Base-by-base conservation (phyloP, 2,329 filamentous ascomycete genomes). In the Colletotrichum lini region DNA sequence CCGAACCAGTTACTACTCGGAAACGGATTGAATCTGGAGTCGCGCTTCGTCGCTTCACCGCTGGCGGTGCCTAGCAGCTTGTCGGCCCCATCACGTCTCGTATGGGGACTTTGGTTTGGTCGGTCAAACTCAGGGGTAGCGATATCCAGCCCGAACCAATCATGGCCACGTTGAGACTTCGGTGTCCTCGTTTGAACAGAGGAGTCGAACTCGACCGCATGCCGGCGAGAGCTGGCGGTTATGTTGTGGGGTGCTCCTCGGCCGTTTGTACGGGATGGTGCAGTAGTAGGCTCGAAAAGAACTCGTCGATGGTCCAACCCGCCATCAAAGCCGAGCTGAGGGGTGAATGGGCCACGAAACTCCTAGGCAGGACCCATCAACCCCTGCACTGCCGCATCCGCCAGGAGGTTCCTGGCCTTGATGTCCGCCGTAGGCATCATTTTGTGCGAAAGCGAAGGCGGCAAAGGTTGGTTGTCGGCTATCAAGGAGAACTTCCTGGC, bases 271-370 rank as follows among this genome's bases (percentile, higher is more conserved):
- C 45, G 53, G 58, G 40, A 47, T 45, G 45, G 16, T 21, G 45
- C 59, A 52, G 45, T 10, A 23, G 30, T 26, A 64, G 26, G 26
- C n/a, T 53, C 67, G 15, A 53, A 44, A 10, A 69, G 38, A 30
- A 63, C 58, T 80, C 81, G 84, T 57, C 79, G 77, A 67, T 82
- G 84, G 66, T 86, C 84, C 50, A 85, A 77, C 1, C 84, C 82
- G 21, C 84, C 81, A 70, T 86, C 84, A 56, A 84, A 84, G 61
- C 83, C 83, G 26, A 85, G 78, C 63, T 85, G 81, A 15, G 84
- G 82, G 1, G 83, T 85, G 35, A 85, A 84, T 0, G 84, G 84
- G 2, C 82, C 83, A 4, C 79, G 79, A 67, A 84, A 84, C 45
- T 75, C 77, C 78, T 78, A 79, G 2, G 77, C 64, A 9, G 73